A percentile compares a stretch with the other conserved stretches of the same genome.
These are phyloP conservation scores for Scytalidium lignicola DNA, from an alignment of 2,329 filamentous ascomycete genomes.

Conservation along the genomic window DNA sequence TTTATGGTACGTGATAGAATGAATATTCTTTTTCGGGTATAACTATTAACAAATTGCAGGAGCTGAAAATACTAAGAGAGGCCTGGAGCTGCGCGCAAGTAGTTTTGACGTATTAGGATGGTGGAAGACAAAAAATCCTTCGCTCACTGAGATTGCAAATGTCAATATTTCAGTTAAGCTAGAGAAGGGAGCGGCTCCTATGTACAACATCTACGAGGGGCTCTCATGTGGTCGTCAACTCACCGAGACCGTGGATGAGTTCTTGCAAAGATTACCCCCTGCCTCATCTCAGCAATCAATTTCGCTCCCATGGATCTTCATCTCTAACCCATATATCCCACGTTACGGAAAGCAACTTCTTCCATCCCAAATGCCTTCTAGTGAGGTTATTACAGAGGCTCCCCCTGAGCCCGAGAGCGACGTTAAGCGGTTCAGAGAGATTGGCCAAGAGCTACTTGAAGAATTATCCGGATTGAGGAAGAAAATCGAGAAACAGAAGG, in stretches of 20 bases:
- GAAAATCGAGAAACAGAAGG: conserved; percentile 42
- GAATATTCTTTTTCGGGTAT: no score
- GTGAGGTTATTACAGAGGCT: not conserved
- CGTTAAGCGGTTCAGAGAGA: conserved; percentile 13
- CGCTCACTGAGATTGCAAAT: conserved; percentile 30
- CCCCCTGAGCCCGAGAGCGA: conserved; percentile 18
- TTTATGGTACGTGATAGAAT: conserved; percentile 41
- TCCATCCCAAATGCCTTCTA: not conserved
- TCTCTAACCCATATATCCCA: conserved; percentile 55
- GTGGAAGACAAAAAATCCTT: conserved; percentile 35
- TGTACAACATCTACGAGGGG: conserved; percentile 57
- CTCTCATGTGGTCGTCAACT: conserved; percentile 53
- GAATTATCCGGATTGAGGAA: conserved; percentile 32
- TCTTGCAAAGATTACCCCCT: conserved; percentile 65
- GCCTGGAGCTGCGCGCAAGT: conserved; percentile 45
- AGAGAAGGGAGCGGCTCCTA: conserved; percentile 5
- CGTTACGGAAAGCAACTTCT: not conserved
- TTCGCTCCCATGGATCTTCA: conserved; percentile 64
- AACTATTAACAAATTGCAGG: conserved; percentile 42
- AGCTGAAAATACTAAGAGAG: conserved; percentile 41
- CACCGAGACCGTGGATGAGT: conserved; percentile 57
- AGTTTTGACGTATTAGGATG: conserved; percentile 46
- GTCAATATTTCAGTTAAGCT: conserved; percentile 12
- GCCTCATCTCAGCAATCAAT: conserved; percentile 46
- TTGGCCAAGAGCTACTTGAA: conserved; percentile 26